Evolutionary conservation across 495 filamentous ascomycete genomes (phyloP).

Genomic region (Xylaria scruposa): DNA sequence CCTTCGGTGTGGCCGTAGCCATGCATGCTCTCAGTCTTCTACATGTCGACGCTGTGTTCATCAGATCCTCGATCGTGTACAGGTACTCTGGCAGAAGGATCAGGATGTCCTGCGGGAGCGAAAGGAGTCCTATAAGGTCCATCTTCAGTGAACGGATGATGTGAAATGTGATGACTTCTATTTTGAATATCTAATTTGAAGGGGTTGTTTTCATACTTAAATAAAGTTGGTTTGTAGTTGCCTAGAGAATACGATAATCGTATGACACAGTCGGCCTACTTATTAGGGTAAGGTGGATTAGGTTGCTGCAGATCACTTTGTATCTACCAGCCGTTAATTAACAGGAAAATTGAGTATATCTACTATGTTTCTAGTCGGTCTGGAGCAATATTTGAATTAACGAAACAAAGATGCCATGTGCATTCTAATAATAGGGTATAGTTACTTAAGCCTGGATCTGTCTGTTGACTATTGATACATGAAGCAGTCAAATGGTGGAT

Average conservation of each 20-base stretch:
- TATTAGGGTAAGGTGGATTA: background rate
- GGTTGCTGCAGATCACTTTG: background rate
- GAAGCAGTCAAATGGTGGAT: background rate
- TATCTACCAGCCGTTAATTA: too few relatives aligned
- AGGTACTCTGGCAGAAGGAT: slow-evolving; percentile 42
- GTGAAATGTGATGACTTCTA: background rate
- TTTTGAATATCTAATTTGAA: background rate
- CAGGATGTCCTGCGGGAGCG: slow-evolving; percentile 44
- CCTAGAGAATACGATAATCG: background rate
- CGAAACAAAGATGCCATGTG: background rate
- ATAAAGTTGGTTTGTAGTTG: background rate
- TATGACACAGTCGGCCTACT: background rate
- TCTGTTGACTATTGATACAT: background rate
- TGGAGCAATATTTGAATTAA: background rate
- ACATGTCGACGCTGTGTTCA: slow-evolving; percentile 44
- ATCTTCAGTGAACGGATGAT: background rate
- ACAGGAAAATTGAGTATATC: background rate
- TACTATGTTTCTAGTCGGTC: background rate
- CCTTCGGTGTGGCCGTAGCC: slow-evolving; percentile 7
- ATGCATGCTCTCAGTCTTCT: slow-evolving; percentile 28
- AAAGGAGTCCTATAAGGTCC: background rate
- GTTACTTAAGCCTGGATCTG: background rate
- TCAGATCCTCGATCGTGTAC: slow-evolving; percentile 46
- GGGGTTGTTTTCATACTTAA: background rate
- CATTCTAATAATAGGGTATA: background rate